Evolutionary conservation across 2,329 filamentous ascomycete genomes (phyloP).

Genomic region (Fusarium marasasianum): DNA sequence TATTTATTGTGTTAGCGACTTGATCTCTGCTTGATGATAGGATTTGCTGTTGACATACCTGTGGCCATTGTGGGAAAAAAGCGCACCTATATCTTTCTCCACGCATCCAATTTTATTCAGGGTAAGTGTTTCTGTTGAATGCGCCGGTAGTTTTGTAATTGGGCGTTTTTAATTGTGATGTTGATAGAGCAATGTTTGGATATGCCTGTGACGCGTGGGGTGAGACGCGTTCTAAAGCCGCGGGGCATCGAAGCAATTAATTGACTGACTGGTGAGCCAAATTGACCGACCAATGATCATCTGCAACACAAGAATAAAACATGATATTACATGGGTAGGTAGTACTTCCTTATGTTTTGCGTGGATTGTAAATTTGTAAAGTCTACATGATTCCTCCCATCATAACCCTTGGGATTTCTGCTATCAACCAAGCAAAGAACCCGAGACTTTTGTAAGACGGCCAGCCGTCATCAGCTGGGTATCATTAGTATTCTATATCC

Average conservation of each 20-base stretch:
- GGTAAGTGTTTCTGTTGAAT: neutral
- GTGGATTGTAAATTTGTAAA: accelerated
- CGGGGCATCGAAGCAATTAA: slow-evolving; percentile 35
- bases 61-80: slow-evolving; percentile 46
- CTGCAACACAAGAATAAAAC: neutral
- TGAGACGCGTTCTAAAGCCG: slow-evolving; percentile 37
- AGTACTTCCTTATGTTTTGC: accelerated
- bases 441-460: neutral
- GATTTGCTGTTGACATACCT: slow-evolving; percentile 37
- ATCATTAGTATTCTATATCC: slow-evolving; percentile 2
- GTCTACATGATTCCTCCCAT: neutral
- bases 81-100: neutral
- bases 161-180: slow-evolving; percentile 15
- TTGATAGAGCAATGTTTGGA: slow-evolving; percentile 38
- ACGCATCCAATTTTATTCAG: slow-evolving; percentile 6
- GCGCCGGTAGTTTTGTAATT: neutral
- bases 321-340: too few species aligned
- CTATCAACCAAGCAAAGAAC: neutral
- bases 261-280: neutral
- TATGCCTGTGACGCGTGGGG: slow-evolving; percentile 36
- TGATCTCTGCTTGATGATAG: neutral
- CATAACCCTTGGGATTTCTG: accelerated
- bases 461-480: neutral
- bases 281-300: neutral
- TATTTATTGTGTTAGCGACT: slow-evolving; percentile 20